phyloP scores from a whole-genome alignment of 2,329 filamentous ascomycete species.

The Fusarium lateritium region DNA sequence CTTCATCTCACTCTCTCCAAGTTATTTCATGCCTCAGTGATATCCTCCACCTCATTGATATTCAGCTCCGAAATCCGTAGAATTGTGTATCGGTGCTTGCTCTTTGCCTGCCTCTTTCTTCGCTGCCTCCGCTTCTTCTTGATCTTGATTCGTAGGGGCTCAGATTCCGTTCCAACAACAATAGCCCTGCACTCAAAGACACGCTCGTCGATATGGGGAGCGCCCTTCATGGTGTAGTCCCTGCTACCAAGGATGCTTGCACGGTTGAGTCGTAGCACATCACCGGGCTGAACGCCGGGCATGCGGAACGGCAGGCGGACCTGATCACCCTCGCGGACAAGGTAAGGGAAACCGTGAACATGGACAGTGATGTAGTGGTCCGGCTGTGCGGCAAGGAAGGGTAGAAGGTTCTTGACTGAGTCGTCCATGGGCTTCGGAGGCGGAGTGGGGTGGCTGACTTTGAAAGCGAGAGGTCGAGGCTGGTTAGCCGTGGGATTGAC shows the following conservation, averaged over 20 bases:
- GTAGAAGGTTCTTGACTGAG: slow-evolving; percentile 74
- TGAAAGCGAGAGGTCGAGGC: slow-evolving; percentile 56
- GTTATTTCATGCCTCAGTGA: slow-evolving; percentile 47
- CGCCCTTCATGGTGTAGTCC: slow-evolving; percentile 89
- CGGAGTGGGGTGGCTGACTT: slow-evolving; percentile 57
- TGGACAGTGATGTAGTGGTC: slow-evolving; percentile 84
- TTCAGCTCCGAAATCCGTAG: slow-evolving; percentile 86
- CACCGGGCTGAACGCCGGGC: slow-evolving; percentile 82
- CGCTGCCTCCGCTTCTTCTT: slow-evolving; percentile 87
- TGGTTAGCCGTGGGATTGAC: slow-evolving; percentile 54
- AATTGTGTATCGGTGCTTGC: slow-evolving; percentile 92
- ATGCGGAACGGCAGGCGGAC: slow-evolving; percentile 86
- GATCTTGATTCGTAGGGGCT: slow-evolving; percentile 82
- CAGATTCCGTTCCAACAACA: slow-evolving; percentile 87
- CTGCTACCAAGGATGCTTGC: slow-evolving; percentile 86
- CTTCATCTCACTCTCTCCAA: slow-evolving; percentile 15
- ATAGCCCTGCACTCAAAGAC: slow-evolving; percentile 88
- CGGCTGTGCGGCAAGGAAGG: slow-evolving; percentile 79
- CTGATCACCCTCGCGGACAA: slow-evolving; percentile 81
- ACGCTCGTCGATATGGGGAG: slow-evolving; percentile 85
- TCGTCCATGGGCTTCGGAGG: slow-evolving; percentile 63
- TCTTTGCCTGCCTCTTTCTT: slow-evolving; percentile 81
- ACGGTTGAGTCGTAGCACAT: slow-evolving; percentile 89
- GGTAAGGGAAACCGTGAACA: slow-evolving; percentile 85
- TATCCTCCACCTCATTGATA: slow-evolving; percentile 65